These are phyloP conservation scores for Penicillium odoratum DNA, from an alignment of 495 filamentous ascomycete species.

Conservation along the genomic window DNA sequence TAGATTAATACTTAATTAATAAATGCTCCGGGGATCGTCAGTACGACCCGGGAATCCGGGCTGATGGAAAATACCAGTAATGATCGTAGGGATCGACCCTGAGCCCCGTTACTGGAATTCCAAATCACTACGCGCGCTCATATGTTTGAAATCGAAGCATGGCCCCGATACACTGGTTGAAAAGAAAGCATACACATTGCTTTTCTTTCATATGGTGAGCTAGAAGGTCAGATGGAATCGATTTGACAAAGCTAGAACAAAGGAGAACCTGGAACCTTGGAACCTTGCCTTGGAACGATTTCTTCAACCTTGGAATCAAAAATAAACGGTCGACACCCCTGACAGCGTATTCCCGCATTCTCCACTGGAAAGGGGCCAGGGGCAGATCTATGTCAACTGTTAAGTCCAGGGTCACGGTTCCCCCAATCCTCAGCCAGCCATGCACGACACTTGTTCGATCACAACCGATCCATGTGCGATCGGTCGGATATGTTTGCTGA, in stretches of 20 bases:
- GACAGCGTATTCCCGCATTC: not conserved
- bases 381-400: conserved; percentile 27
- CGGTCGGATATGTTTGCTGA: conserved; percentile 10
- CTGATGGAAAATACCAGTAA: conserved; percentile 27
- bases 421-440: conserved; percentile 32
- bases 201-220: not conserved
- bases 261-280: no score
- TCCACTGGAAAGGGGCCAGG: conserved; percentile 16
- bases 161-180: conserved; percentile 20
- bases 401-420: conserved; percentile 15
- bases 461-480: conserved; percentile 21
- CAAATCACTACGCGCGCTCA: conserved; percentile 31
- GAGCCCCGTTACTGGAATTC: conserved; percentile 36
- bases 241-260: no score
- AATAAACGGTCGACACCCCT: not conserved
- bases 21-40: conserved; percentile 31
- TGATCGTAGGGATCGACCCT: conserved; percentile 35
- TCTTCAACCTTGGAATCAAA: not conserved
- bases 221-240: no score
- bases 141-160: conserved; percentile 12
- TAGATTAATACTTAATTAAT: conserved; percentile 4
- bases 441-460: conserved; percentile 31
- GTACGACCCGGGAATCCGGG: conserved; percentile 33
- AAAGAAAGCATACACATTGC: not conserved
- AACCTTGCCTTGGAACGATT: not conserved